Percentiles rank a stretch among this genome's conserved stretches.
phyloP scores from a whole-genome alignment of 768 basidiomycete species.

The Crepidotus variabilis region DNA sequence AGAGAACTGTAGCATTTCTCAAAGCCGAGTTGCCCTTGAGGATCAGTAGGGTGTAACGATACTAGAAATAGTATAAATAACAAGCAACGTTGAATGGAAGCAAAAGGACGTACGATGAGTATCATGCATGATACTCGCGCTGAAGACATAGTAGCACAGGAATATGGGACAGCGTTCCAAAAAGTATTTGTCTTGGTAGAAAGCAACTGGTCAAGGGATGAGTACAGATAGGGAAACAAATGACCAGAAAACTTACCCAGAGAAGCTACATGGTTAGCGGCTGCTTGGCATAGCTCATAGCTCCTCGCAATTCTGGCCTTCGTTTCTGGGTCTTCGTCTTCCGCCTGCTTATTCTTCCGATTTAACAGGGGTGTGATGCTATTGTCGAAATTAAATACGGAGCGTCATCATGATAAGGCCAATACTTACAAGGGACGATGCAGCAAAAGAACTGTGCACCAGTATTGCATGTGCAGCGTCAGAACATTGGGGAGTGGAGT shows the following conservation, averaged over 20 bases:
- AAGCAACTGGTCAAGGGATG: conserved; percentile 33
- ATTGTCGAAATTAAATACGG: conserved; percentile 25
- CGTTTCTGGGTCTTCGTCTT: conserved; percentile 47
- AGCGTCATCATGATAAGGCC: conserved; percentile 13
- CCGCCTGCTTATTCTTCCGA: conserved; percentile 37
- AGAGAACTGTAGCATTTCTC: conserved; percentile 66
- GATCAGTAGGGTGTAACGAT: conserved; percentile 59
- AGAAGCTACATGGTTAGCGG: conserved; percentile 76
- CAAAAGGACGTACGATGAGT: conserved; percentile 51
- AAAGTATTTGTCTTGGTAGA: conserved; percentile 61
- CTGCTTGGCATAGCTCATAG: conserved; percentile 70
- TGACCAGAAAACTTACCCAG: conserved; percentile 41
- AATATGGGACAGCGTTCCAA: conserved; percentile 64
- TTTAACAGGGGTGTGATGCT: conserved; percentile 39
- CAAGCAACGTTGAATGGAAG: background rate
- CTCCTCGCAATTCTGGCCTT: conserved; percentile 55
- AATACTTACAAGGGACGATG: conserved; percentile 75
- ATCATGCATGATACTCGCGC: conserved; percentile 77
- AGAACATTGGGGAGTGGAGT: conserved; percentile 61
- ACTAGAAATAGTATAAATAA: conserved; percentile 32
- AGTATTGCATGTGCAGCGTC: conserved; percentile 83
- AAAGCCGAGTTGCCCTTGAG: conserved; percentile 64
- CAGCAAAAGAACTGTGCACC: conserved; percentile 71
- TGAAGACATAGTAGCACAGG: conserved; percentile 76
- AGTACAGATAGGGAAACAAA: background rate